These are phyloP conservation scores for Pseudophaeomoniella oleicola DNA, from an alignment of 2,329 filamentous ascomycete genomes.

Conservation along the genomic window DNA sequence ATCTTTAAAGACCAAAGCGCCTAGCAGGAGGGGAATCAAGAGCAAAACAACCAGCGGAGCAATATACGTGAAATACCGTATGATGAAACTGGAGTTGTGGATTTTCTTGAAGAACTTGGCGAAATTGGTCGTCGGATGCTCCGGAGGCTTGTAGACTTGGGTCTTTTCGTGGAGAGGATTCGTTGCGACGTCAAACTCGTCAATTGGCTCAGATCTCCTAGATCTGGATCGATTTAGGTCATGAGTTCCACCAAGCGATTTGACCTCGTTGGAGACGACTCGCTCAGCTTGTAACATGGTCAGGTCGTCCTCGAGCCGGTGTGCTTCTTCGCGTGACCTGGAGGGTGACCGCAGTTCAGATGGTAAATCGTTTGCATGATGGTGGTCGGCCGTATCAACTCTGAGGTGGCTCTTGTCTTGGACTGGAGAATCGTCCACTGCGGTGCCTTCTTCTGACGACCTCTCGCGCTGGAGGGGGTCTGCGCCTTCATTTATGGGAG, in stretches of 20 bases:
- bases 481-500: constrained; percentile 17
- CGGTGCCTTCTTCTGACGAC: constrained; percentile 12
- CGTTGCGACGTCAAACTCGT: constrained; percentile 53
- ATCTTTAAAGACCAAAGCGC: constrained; percentile 41
- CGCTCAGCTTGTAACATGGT: constrained; percentile 51
- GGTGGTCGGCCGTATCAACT: constrained; percentile 28
- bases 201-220: constrained; percentile 40
- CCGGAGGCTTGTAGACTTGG: constrained; percentile 48
- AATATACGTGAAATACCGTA: constrained; percentile 61
- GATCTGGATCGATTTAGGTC: constrained; percentile 36
- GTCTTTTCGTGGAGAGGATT: constrained; percentile 56
- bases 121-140: constrained; percentile 45
- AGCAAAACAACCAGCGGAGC: constrained; percentile 48
- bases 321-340: constrained; percentile 42
- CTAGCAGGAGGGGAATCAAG: constrained; percentile 53
- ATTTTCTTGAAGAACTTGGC: constrained; percentile 51
- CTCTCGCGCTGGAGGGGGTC: constrained; percentile 6
- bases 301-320: constrained; percentile 51
- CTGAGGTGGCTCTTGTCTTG: constrained; percentile 29
- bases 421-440: constrained; percentile 9
- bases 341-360: constrained; percentile 32
- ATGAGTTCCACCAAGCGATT: constrained; percentile 16
- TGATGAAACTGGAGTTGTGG: constrained; percentile 49
- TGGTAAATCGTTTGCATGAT: constrained; percentile 15
- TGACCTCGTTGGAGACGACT: constrained; percentile 31